Evolutionary conservation across 2,329 filamentous ascomycete species (phyloP), one percentile per base, ranked within the genome.

Genomic region (Metarhizium rileyi): DNA sequence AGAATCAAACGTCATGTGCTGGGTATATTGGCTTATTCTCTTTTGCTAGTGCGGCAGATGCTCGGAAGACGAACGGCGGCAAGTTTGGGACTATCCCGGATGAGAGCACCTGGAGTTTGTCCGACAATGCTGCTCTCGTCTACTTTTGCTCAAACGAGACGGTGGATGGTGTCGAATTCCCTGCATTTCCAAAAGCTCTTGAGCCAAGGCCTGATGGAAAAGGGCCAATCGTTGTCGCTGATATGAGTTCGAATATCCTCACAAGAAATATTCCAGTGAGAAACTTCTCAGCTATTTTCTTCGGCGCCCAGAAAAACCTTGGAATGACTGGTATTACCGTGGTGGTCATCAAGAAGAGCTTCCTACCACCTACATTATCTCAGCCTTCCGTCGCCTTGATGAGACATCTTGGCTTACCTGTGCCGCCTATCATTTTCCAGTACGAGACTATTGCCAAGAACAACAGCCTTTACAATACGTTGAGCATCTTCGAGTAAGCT

Each of bases 71-170:
- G 52, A 88, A 88, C 57, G 76, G 78, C 58, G 88, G 87, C 56
- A 95, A 93, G 67, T 97, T 94, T 64, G 89, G 89, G 52, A 80
- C 73, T 53, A 95, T 97, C 47, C 86, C 91, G 0, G 76, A 83
- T 9, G 83, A 90, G 66, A 80, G 78, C 55, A 78, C 77, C 20
- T 96, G 89, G 88, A 85, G 76, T 30, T 75, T 93, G 7, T 86
- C 81, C 38, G 73, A 80, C 56, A 73, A 80, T 35, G 72, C 84
- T 9, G 80, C 89, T 0, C 75, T 95, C 60, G 84, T 91, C 2
- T 97, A 96, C 69, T 90, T 82, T 66, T 95, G 91, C 66, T 86
- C 90, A 66, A 97, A 97, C 59, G 90, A 97, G 73, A 95, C 89
- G 0, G 88, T 94, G 5, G 89, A 95, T 60, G 90, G 90, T 30